A percentile compares a stretch with the other conserved stretches of the same genome.
phyloP scores from a whole-genome alignment of 2,329 filamentous ascomycete species.

The Hypoxylon sp. region DNA sequence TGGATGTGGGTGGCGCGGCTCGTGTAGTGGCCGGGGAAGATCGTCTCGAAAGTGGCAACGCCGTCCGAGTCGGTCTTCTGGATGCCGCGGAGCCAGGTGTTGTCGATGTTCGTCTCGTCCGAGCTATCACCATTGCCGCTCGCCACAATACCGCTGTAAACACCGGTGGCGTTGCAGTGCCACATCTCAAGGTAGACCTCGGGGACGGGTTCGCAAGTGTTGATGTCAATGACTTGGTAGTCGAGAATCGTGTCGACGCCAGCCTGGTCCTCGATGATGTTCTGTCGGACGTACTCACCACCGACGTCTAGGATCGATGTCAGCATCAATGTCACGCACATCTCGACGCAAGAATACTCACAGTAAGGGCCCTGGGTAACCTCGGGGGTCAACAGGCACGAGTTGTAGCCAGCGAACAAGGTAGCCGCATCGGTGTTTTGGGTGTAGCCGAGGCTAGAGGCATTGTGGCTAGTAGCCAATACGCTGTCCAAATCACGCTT shows the following conservation, averaged over 20 bases:
- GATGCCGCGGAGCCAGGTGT: slow-evolving; percentile 53
- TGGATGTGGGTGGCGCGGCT: slow-evolving; percentile 59
- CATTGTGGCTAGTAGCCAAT: slow-evolving; percentile 51
- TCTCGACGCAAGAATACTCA: slow-evolving; percentile 30
- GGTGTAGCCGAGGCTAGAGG: slow-evolving; percentile 47
- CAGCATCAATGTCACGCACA: neutral
- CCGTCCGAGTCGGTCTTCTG: slow-evolving; percentile 53
- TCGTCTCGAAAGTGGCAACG: slow-evolving; percentile 52
- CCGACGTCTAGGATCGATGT: slow-evolving; percentile 49
- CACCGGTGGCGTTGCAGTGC: slow-evolving; percentile 56
- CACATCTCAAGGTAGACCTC: slow-evolving; percentile 62
- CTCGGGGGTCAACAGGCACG: slow-evolving; percentile 62
- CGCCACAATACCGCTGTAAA: slow-evolving; percentile 57
- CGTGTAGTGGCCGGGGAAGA: slow-evolving; percentile 57
- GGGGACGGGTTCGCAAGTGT: slow-evolving; percentile 61
- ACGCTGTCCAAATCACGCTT: slow-evolving; percentile 48
- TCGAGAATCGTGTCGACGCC: slow-evolving; percentile 60
- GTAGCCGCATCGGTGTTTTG: slow-evolving; percentile 45
- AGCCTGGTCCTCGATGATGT: slow-evolving; percentile 57
- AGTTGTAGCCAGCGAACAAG: slow-evolving; percentile 54
- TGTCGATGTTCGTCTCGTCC: slow-evolving; percentile 50
- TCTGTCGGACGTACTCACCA: slow-evolving; percentile 59
- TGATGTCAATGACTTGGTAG: slow-evolving; percentile 62
- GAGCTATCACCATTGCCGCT: slow-evolving; percentile 52
- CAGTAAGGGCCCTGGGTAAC: slow-evolving; percentile 64